These are phyloP conservation scores for Auricularia sp. DNA, from an alignment of 768 basidiomycete species.

Conservation along the genomic window DNA sequence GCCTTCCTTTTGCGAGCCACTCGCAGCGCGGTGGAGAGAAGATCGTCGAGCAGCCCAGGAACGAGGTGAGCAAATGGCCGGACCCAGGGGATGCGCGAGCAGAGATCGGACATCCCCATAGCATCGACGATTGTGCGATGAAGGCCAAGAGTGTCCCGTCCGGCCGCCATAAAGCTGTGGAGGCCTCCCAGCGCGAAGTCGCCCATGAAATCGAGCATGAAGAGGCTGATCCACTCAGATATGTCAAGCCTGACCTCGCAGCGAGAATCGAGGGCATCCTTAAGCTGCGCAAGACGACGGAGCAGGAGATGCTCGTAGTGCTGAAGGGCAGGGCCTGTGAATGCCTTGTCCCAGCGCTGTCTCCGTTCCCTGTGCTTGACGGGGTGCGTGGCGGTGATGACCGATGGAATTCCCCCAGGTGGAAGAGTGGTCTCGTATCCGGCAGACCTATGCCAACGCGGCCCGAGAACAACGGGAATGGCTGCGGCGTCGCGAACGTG, in stretches of 20 bases:
- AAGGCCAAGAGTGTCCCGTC: background rate
- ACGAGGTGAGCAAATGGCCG: background rate
- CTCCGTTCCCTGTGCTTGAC: background rate
- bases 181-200: conserved; percentile 5
- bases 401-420: background rate
- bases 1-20: background rate
- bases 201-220: conserved; percentile 8
- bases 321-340: background rate
- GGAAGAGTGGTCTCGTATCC: background rate
- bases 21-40: background rate
- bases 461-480: background rate
- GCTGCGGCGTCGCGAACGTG: background rate
- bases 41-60: background rate
- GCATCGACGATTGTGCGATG: background rate
- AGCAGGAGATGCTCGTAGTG: background rate
- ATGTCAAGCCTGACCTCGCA: background rate
- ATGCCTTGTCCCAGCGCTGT: background rate
- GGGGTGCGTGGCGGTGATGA: background rate
- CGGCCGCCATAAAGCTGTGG: conserved; percentile 3
- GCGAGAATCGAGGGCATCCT: background rate
- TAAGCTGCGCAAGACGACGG: background rate
- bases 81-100: conserved; percentile 3
- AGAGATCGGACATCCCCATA: background rate
- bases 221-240: background rate
- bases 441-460: background rate